Base-by-base conservation (phyloP, 2,329 filamentous ascomycete species). In the Xenosphaeropsis pyriputrescens region DNA sequence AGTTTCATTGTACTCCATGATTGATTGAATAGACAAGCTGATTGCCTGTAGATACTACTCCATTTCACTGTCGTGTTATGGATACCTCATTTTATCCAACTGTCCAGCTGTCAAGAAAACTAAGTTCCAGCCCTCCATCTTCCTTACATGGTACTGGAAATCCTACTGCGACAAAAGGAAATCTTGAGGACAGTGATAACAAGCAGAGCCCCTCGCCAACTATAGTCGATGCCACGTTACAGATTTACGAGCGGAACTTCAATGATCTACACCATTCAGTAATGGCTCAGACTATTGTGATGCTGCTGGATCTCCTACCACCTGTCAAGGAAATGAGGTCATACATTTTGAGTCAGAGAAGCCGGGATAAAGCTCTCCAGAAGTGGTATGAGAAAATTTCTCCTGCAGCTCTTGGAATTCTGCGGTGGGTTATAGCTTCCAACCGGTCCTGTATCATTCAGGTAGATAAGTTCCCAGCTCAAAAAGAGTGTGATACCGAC, bases 341-440 rank as follows among this genome's bases (percentile, higher is more conserved):
- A 0, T 68, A 65, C 45, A 51, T 79, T 6, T 44, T 57, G n/a
- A 31, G 47, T 34, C 18, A 57, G 38, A 45, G 41, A 35, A 39
- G 18, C 13, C 43, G 46, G 7, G 47, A 51, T n/a, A 51, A 53
- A 18, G 50, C 34, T 32, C 48, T 60, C 56, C 31, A 62, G 61
- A 50, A 52, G 34, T 82, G 76, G 76, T 56, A 59, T 45, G 63
- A 71, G 16, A 59, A 67, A 14, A 65, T 94, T 8, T 71, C 78
- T 1, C 70, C 73, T 2, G 70, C 81, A 6, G 72, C 78, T 1
- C 57, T 84, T 3, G 71, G 75, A 15, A 57, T 93, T 0, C 60
- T 95, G 15, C 71, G 83, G 37, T 95, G 88, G 88, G 83, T 94
- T 43, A 73, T 95, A 41, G 83, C 86, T 0, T 93, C 86, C 0